Base-by-base conservation (phyloP, 345 rosid genomes). In the Pistacia integerrima region DNA sequence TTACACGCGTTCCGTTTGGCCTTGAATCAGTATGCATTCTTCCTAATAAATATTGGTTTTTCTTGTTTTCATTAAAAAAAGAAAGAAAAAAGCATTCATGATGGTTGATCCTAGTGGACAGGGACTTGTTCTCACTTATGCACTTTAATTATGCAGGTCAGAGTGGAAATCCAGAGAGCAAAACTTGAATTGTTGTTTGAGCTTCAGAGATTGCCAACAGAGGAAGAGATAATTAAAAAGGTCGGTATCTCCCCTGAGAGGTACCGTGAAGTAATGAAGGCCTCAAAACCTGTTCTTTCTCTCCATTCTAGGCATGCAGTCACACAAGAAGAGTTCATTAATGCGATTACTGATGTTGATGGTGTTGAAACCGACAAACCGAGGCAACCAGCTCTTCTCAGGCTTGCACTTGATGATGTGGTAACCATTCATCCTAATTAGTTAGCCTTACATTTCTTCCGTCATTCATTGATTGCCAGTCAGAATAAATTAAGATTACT, bases 331-430 rank as follows among this genome's bases (percentile, higher is more conserved):
- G 99, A 96, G 77, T 85, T 91, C 81, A 92, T 96, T 44, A 82
- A 83, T 1, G 92, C 90, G 20, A 84, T 96, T 76, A 84, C 92
- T 20, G 99, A 92, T 77, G 83, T 81, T 28, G 91, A 91, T 67
- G 91, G 93, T 36, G 89, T 90, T 36, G 94, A 93, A 78, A 84
- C 87, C 67, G 93, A 91, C 82, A 86, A 70, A 64, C 77, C 78
- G 59, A 90, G 89, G 87, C 93, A 90, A 69, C 89, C 90, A 12
- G 94, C 98, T 79, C 88, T 92, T 84, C 93, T 93, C 67, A 89
- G 99, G 90, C 98, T 93, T 22, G 99, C 99, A 6, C 92, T 96
- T 62, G 99, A 96, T 67, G 99, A 93, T 66, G 99, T 96, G 90
- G 99, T 96, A 81, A 83, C 51, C 74, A 52, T 28, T 60, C 61